Conservation (phyloP, 108 stramenopile species). For the Conticribra weissflogii region DNA sequence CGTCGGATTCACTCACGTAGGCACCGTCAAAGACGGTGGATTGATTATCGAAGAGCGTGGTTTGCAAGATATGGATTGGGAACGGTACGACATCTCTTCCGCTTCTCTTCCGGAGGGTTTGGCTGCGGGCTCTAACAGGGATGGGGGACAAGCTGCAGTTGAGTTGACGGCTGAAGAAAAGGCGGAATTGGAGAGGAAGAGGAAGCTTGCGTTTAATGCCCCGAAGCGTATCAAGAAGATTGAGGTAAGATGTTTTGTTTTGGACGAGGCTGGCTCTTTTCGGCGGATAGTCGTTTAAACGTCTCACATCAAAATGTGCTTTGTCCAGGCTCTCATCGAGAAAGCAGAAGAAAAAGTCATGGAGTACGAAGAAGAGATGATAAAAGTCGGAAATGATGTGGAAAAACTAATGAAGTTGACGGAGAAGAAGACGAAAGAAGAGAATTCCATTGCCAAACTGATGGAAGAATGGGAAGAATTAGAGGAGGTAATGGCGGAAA, state of each 20-base stretch:
- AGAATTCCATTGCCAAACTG: conserved; percentile 52
- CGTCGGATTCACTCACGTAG: conserved; percentile 89
- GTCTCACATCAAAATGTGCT: neutral
- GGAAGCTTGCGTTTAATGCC: conserved; percentile 86
- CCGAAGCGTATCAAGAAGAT: conserved; percentile 79
- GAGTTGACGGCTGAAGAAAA: conserved; percentile 44
- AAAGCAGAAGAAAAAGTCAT: conserved; percentile 69
- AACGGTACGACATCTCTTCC: conserved; percentile 48
- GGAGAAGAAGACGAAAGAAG: conserved; percentile 55
- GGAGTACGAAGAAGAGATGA: conserved; percentile 80
- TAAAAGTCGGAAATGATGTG: conserved; percentile 73
- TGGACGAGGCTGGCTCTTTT: neutral
- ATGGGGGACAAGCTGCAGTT: conserved; percentile 7
- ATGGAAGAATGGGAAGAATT: conserved; percentile 89
- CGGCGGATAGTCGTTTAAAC: too few relatives aligned
- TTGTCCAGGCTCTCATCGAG: conserved; percentile 60
- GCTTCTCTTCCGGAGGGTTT: conserved; percentile 16
- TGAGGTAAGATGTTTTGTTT: conserved; percentile 43
- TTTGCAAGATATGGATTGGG: conserved; percentile 81
- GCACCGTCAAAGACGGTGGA: conserved; percentile 78
- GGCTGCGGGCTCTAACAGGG: neutral
- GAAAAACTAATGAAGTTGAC: conserved; percentile 71
- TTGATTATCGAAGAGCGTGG: conserved; percentile 77
- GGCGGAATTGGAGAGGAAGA: conserved; percentile 49
- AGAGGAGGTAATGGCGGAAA: conserved; percentile 62